These are phyloP conservation scores for Arthrobotrys entomopaga DNA, from an alignment of 2,329 filamentous ascomycete species.

Conservation along the genomic window DNA sequence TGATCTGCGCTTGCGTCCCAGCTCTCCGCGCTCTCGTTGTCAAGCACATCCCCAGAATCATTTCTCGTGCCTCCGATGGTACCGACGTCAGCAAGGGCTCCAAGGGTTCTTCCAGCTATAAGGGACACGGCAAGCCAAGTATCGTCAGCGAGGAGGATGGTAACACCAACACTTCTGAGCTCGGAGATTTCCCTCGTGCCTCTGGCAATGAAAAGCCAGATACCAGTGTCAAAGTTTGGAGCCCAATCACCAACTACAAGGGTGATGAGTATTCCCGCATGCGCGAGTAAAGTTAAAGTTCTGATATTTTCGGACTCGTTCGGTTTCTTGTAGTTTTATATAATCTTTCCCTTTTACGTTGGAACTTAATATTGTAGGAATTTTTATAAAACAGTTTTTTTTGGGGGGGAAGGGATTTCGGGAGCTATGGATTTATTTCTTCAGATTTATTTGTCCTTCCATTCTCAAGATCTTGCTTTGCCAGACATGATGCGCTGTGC, in stretches of 20 bases:
- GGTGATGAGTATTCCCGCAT: conserved; percentile 47
- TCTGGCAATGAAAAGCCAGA: conserved; percentile 49
- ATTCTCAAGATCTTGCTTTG: conserved; percentile 12
- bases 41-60: conserved; percentile 42
- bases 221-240: conserved; percentile 51
- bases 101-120: conserved; percentile 52
- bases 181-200: conserved; percentile 39
- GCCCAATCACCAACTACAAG: conserved; percentile 53
- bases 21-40: conserved; percentile 50
- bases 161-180: conserved; percentile 45
- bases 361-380: conserved; percentile 17
- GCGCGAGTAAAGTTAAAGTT: conserved; percentile 16
- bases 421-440: conserved; percentile 25
- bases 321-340: conserved; percentile 32
- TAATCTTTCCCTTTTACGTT: conserved; percentile 16
- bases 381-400: conserved; percentile 21
- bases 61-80: conserved; percentile 48
- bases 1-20: conserved; percentile 51
- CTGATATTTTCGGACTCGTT: conserved; percentile 5
- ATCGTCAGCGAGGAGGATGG: conserved; percentile 49
- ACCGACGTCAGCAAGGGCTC: conserved; percentile 53
- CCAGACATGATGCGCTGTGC: conserved; percentile 15
- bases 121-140: conserved; percentile 52
- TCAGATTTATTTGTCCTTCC: conserved; percentile 5
- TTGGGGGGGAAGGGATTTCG: conserved; percentile 35